Percentiles rank a stretch among this genome's conserved stretches.
phyloP scores from a whole-genome alignment of 345 rosid genomes.

The Acer saccharum region DNA sequence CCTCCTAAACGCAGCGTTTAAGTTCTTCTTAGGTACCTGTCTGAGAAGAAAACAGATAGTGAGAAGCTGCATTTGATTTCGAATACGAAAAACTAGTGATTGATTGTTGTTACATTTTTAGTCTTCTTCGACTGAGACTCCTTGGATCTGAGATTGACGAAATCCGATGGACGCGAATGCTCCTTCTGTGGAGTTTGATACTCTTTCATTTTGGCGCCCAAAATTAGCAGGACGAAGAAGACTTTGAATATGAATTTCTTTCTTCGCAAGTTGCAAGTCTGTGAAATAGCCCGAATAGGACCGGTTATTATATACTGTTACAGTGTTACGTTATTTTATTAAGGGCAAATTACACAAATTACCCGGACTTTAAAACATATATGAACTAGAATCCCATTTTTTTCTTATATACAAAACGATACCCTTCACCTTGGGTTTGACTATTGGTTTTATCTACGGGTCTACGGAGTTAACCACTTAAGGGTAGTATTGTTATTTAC shows the following conservation, averaged over 20 bases:
- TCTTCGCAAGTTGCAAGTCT: too few relatives aligned
- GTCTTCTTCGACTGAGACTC: slow-evolving; percentile 30
- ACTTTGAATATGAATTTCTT: slow-evolving; percentile 9
- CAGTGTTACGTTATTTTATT: too few relatives aligned
- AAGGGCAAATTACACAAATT: too few relatives aligned
- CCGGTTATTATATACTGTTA: too few relatives aligned
- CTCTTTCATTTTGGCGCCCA: slow-evolving; percentile 24
- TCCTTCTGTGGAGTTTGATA: slow-evolving; percentile 29
- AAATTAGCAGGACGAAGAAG: slow-evolving; percentile 17
- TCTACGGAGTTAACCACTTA: too few relatives aligned
- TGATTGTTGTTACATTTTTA: slow-evolving; percentile 16
- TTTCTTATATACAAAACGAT: too few relatives aligned
- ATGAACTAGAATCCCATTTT: too few relatives aligned
- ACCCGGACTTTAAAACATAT: too few relatives aligned
- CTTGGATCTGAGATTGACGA: slow-evolving; percentile 18
- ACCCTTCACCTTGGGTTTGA: too few relatives aligned
- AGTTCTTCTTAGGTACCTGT: slow-evolving; percentile 31
- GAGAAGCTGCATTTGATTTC: not conserved
- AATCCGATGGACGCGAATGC: slow-evolving; percentile 19
- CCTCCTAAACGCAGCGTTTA: slow-evolving; percentile 15
- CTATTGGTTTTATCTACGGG: too few relatives aligned
- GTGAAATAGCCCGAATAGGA: too few relatives aligned
- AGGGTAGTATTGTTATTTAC: too few relatives aligned
- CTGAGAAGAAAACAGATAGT: not conserved
- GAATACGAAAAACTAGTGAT: not conserved